Percentiles rank a stretch among this genome's conserved stretches.
These are phyloP conservation scores for Zygotorulaspora florentina DNA, from an alignment of 805 yeast genomes.

Conservation along the genomic window DNA sequence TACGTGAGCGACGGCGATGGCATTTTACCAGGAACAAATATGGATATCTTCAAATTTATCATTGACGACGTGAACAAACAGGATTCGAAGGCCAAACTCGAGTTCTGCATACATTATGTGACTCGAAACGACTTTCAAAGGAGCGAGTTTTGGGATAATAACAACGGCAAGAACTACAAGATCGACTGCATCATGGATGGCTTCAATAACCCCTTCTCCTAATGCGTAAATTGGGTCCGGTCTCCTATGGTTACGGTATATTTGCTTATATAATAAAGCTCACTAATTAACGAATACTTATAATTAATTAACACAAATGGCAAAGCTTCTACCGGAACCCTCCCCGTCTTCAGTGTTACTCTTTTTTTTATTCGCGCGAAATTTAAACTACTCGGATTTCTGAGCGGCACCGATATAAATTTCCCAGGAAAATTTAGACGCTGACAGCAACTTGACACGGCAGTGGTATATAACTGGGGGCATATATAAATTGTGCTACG, in stretches of 20 bases:
- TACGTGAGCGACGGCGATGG: conserved; percentile 30
- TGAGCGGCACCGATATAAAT: background rate
- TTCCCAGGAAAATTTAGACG: background rate
- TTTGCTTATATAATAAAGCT: background rate
- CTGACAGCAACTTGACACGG: background rate
- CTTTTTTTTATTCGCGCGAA: background rate
- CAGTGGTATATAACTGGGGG: background rate
- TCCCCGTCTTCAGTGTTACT: background rate
- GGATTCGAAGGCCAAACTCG: conserved; percentile 16
- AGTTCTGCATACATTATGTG: conserved; percentile 31
- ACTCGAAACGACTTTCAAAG: conserved; percentile 22
- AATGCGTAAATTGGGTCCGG: background rate
- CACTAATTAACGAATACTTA: too few relatives aligned
- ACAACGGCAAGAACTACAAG: conserved; percentile 26
- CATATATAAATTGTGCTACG: too few relatives aligned
- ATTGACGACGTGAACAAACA: conserved; percentile 18
- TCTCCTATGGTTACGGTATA: background rate
- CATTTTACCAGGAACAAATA: conserved; percentile 26
- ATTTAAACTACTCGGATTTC: conserved; percentile 1
- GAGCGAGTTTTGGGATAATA: conserved; percentile 32
- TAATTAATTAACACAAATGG: too few relatives aligned
- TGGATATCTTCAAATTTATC: conserved; percentile 31
- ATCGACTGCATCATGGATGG: conserved; percentile 23
- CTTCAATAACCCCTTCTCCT: conserved; percentile 26
- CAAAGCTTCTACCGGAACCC: too few relatives aligned